phyloP scores from a whole-genome alignment of 257 asterid genomes.

The Solanum chiquidenum region DNA sequence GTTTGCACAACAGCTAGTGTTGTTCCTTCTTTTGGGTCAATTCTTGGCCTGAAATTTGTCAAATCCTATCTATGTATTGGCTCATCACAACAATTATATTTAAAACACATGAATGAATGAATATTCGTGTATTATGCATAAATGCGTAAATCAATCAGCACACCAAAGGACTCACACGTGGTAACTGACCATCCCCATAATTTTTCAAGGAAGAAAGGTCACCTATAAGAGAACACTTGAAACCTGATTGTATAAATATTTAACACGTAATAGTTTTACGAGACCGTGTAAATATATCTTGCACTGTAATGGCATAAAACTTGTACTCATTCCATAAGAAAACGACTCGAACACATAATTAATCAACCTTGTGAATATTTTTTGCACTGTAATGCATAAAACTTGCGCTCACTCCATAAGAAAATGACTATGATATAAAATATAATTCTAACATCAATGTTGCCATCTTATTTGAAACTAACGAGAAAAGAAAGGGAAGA shows the following conservation, averaged over 20 bases:
- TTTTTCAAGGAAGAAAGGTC: background rate
- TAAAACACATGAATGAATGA: no score
- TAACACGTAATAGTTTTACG: background rate
- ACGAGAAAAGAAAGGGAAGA: background rate
- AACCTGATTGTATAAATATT: background rate
- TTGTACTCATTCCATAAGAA: background rate
- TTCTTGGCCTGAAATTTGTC: background rate
- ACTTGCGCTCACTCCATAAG: background rate
- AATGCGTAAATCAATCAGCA: no score
- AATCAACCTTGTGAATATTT: no score
- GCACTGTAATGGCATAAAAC: background rate
- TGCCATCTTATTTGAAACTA: background rate
- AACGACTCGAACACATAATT: no score
- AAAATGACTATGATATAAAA: background rate
- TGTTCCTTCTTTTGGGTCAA: background rate
- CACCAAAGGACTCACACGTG: background rate
- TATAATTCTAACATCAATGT: background rate
- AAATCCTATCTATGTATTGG: background rate
- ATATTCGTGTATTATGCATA: no score
- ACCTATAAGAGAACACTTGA: background rate
- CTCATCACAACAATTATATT: background rate
- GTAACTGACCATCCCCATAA: background rate
- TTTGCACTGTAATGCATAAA: background rate
- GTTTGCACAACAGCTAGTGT: background rate
- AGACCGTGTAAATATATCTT: background rate